phyloP scores from a whole-genome alignment of 768 basidiomycete genomes.

The Leccinum uliginosum region DNA sequence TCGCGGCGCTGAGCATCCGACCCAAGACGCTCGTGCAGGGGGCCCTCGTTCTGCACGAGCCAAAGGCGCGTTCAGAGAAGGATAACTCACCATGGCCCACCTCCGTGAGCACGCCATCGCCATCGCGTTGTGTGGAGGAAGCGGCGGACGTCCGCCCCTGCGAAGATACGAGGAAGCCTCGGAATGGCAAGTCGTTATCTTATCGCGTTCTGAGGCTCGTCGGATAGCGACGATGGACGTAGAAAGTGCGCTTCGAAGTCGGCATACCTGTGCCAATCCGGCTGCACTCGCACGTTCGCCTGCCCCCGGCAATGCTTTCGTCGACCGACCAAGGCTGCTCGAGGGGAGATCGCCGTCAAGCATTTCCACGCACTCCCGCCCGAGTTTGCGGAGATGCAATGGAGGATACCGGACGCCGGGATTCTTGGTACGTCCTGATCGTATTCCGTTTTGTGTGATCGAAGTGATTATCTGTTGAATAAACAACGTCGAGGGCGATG shows the following conservation, averaged over 20 bases:
- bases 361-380: constrained; percentile 57
- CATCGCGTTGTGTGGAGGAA: constrained; percentile 61
- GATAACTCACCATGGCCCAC: constrained; percentile 34
- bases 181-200: constrained; percentile 34
- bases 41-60: constrained; percentile 55
- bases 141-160: constrained; percentile 65
- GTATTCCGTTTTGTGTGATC: background rate
- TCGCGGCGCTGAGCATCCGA: constrained; percentile 49
- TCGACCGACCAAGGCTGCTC: constrained; percentile 40
- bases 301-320: constrained; percentile 49
- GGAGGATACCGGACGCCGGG: constrained; percentile 62
- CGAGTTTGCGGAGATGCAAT: constrained; percentile 55
- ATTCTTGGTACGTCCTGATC: constrained; percentile 42
- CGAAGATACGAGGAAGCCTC: constrained; percentile 54
- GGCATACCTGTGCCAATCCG: constrained; percentile 47
- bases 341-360: constrained; percentile 52
- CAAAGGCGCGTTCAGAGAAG: constrained; percentile 26
- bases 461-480: constrained; percentile 4
- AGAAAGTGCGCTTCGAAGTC: constrained; percentile 49
- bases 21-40: constrained; percentile 52
- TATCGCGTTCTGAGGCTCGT: constrained; percentile 25
- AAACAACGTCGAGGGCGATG: constrained; percentile 63
- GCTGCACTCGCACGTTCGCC: constrained; percentile 62
- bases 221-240: constrained; percentile 31
- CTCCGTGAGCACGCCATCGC: constrained; percentile 53